Percentiles rank a stretch among this genome's conserved stretches.
These are phyloP conservation scores for Fulvia fulva DNA, from an alignment of 2,329 filamentous ascomycete species.

Conservation along the genomic window DNA sequence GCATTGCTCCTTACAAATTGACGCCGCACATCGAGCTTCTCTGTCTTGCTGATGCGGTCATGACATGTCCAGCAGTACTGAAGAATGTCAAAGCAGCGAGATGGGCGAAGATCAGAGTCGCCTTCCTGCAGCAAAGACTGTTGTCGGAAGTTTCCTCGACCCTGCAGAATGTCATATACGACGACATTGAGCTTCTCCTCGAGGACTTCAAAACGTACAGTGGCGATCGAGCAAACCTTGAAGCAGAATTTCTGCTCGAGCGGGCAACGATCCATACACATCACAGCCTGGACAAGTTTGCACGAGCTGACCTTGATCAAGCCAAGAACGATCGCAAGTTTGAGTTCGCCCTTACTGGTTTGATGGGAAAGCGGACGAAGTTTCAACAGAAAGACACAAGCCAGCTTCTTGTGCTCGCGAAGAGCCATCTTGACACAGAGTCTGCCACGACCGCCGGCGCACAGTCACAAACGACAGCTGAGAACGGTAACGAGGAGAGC, in stretches of 20 bases:
- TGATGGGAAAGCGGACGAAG: constrained; percentile 78
- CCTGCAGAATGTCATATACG: constrained; percentile 58
- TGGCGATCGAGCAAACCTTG: constrained; percentile 37
- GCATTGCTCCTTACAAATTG: constrained; percentile 78
- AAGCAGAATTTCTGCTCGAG: constrained; percentile 74
- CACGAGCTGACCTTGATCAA: constrained; percentile 64
- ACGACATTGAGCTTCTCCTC: constrained; percentile 55
- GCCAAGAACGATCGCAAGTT: constrained; percentile 68
- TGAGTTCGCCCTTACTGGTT: constrained; percentile 76
- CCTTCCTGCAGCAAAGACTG: constrained; percentile 68
- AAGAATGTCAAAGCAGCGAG: constrained; percentile 44
- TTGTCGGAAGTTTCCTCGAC: constrained; percentile 59
- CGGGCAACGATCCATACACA: constrained; percentile 78
- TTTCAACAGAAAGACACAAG: constrained; percentile 77
- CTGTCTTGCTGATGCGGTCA: constrained; percentile 63
- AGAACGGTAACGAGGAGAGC: constrained; percentile 2
- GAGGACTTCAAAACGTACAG: constrained; percentile 31
- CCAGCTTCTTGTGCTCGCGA: constrained; percentile 86
- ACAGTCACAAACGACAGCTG: constrained; percentile 2
- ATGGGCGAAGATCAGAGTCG: constrained; percentile 67
- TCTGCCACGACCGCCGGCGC: constrained; percentile 1
- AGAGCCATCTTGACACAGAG: constrained; percentile 53
- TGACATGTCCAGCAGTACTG: constrained; percentile 48
- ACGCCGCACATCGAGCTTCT: constrained; percentile 83
- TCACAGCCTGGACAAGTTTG: constrained; percentile 74